Percentiles rank a stretch among this genome's conserved stretches.
These are phyloP conservation scores for Dendrothele bispora DNA, from an alignment of 768 basidiomycete species.

Conservation along the genomic window DNA sequence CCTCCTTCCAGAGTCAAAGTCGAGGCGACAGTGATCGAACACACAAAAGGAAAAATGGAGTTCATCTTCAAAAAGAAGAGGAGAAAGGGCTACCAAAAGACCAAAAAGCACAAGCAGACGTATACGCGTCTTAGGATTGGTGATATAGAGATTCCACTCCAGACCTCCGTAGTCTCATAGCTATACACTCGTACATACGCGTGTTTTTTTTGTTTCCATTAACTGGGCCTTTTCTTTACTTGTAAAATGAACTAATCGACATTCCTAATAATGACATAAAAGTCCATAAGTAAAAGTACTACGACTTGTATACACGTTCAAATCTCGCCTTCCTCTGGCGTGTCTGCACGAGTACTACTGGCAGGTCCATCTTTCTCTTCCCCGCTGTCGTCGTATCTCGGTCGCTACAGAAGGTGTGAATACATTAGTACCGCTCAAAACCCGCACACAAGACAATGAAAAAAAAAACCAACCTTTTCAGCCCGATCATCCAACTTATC, in stretches of 20 bases:
- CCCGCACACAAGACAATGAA: not conserved
- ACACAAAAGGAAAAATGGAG: slow-evolving; percentile 94
- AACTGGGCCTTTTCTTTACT: no score
- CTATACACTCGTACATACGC: no score
- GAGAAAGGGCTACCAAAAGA: slow-evolving; percentile 97
- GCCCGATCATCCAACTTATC: slow-evolving; percentile 57
- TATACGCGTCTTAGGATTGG: slow-evolving; percentile 96
- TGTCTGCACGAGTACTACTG: slow-evolving; percentile 58
- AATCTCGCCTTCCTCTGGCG: slow-evolving; percentile 89
- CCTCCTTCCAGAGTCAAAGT: slow-evolving; percentile 68
- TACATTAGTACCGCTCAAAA: not conserved
- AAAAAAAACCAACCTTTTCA: slow-evolving; percentile 56
- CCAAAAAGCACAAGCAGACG: slow-evolving; percentile 89
- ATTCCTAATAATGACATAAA: no score
- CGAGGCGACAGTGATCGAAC: slow-evolving; percentile 92
- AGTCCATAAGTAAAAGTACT: no score
- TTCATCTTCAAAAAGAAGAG: slow-evolving; percentile 94
- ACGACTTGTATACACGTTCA: no score
- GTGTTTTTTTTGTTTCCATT: no score
- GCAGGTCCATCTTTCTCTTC: slow-evolving; percentile 38
- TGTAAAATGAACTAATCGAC: no score
- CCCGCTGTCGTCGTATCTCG: slow-evolving; percentile 50
- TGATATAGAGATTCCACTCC: slow-evolving; percentile 54
- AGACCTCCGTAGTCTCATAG: no score
- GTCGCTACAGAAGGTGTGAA: slow-evolving; percentile 38